A percentile compares a stretch with the other conserved stretches of the same genome.
Evolutionary conservation across 176 grass and related monocot species (phyloP).

Genomic region (Triticum turgidum): DNA sequence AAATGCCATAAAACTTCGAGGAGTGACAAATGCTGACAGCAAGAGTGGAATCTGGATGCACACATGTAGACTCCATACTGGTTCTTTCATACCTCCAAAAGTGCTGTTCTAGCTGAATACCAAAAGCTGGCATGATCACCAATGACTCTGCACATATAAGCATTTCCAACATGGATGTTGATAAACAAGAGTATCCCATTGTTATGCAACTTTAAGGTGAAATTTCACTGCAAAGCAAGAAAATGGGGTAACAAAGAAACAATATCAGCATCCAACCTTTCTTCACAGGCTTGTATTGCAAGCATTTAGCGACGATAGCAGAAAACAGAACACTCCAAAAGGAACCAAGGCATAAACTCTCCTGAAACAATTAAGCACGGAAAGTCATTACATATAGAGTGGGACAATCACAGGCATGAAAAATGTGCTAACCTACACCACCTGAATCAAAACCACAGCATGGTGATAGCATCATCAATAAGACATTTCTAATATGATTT

Average conservation of each 20-base stretch:
- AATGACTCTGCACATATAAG: constrained; percentile 54
- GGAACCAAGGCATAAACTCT: constrained; percentile 41
- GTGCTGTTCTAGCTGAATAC: constrained; percentile 72
- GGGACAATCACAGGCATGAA: not conserved
- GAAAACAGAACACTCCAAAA: constrained; percentile 56
- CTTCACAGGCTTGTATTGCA: constrained; percentile 58
- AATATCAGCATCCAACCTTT: constrained; percentile 48
- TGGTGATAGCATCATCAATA: not conserved
- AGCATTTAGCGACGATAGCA: constrained; percentile 48
- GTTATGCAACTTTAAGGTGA: not conserved
- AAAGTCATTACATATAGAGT: not conserved
- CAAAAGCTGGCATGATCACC: constrained; percentile 77
- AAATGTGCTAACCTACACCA: not conserved
- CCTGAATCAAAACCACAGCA: not conserved
- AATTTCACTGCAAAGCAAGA: not conserved
- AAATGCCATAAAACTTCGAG: not conserved
- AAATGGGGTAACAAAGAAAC: not conserved
- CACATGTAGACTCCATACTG: not conserved
- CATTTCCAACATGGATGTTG: not conserved
- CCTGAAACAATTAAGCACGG: constrained; percentile 44
- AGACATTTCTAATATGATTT: not conserved
- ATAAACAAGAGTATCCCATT: not conserved
- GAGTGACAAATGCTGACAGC: not conserved
- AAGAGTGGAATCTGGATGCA: not conserved
- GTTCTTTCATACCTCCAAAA: constrained; percentile 61